Percentiles rank a stretch among this genome's conserved stretches.
These are phyloP conservation scores for Neonectria sp. DNA, from an alignment of 2,329 filamentous ascomycete species.

Conservation along the genomic window DNA sequence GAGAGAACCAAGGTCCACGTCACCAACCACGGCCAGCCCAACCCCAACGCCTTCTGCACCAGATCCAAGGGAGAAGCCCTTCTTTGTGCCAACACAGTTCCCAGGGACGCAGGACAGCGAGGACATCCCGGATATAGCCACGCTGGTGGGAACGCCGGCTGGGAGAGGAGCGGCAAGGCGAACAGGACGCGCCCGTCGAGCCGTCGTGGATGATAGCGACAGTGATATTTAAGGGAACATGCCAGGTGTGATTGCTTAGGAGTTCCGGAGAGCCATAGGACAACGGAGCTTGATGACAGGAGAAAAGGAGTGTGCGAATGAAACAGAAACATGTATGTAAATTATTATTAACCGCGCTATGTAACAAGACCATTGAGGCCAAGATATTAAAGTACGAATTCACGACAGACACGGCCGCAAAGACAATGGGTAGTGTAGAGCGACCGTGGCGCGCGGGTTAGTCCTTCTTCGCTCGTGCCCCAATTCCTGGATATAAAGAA, in stretches of 20 bases:
- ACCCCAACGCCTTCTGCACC: conserved; percentile 40
- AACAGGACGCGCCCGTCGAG: conserved; percentile 46
- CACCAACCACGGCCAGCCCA: conserved; percentile 42
- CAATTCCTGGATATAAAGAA: not conserved
- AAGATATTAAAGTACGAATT: not conserved
- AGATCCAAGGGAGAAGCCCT: conserved; percentile 46
- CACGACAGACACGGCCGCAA: conserved; percentile 6
- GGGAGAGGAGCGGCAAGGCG: conserved; percentile 28
- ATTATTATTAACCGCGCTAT: conserved; percentile 36
- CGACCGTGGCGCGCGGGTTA: not conserved
- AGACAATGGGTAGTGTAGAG: conserved; percentile 15
- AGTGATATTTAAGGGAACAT: conserved; percentile 42
- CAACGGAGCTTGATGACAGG: not conserved
- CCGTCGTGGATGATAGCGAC: conserved; percentile 52
- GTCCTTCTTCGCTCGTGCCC: not conserved
- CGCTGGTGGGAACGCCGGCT: conserved; percentile 40
- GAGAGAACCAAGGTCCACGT: conserved; percentile 50
- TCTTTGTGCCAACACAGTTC: conserved; percentile 57
- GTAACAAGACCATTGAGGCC: conserved; percentile 18
- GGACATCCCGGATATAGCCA: conserved; percentile 55
- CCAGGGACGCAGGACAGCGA: conserved; percentile 59
- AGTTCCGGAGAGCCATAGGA: not conserved
- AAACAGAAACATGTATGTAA: conserved; percentile 13
- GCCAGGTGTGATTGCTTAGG: conserved; percentile 11
- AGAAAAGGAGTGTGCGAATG: not conserved